These are phyloP conservation scores for Abelmoschus esculentus DNA, from an alignment of 345 rosid species.

Conservation along the genomic window DNA sequence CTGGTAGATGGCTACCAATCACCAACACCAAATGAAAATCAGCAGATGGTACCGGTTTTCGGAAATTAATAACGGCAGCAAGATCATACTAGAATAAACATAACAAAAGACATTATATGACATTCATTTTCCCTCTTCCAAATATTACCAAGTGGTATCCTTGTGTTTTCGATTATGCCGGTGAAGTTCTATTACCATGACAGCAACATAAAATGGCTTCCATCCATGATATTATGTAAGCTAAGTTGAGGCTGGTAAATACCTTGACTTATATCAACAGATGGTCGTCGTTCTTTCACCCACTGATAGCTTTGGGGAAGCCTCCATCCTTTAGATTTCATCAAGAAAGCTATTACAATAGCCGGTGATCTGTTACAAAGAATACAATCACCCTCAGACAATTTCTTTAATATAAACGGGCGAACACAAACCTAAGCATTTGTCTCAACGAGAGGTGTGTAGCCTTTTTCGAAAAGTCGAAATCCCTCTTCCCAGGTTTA, in stretches of 20 bases:
- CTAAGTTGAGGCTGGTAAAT: neutral
- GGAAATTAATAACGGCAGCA: neutral
- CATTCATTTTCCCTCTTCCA: neutral
- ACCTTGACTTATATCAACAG: neutral
- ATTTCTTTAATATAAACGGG: neutral
- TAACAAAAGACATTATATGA: neutral
- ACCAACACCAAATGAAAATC: neutral
- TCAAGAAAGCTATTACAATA: neutral
- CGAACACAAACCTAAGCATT: neutral
- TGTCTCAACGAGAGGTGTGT: neutral
- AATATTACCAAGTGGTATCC: neutral
- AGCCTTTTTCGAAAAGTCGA: too few species aligned
- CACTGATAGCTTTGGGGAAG: neutral
- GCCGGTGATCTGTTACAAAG: neutral
- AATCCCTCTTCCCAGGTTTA: too few species aligned
- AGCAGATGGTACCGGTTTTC: neutral
- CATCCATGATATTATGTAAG: neutral
- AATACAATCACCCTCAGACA: neutral
- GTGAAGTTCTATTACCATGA: neutral
- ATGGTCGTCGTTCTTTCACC: neutral
- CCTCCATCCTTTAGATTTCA: neutral
- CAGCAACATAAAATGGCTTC: neutral
- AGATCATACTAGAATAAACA: neutral
- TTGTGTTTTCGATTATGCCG: neutral
- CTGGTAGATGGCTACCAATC: neutral